Conservation (phyloP, 176 grass and related monocot species). For the Aegilops longissima region DNA sequence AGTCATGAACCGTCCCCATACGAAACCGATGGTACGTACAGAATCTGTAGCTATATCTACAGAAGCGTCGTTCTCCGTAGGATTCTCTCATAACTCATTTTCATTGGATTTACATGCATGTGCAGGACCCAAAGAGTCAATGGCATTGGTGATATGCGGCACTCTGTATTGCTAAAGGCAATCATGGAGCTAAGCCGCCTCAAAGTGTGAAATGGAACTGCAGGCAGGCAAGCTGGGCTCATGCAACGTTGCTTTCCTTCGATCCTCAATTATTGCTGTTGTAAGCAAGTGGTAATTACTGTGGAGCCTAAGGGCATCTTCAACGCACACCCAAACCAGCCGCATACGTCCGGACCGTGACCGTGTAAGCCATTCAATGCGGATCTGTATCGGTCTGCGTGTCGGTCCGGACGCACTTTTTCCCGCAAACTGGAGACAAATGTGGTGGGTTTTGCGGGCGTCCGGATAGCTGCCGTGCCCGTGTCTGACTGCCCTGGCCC, state of each 20-base stretch:
- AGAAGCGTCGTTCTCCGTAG: neutral
- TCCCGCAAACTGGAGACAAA: no score
- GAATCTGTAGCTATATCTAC: neutral
- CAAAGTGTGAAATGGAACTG: neutral
- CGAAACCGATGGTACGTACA: neutral
- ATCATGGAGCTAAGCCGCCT: neutral
- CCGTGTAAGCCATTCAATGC: no score
- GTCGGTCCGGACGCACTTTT: no score
- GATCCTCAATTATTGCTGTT: conserved; percentile 8
- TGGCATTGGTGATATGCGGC: neutral
- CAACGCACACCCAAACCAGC: no score
- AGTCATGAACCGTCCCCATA: neutral
- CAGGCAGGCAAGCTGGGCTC: neutral
- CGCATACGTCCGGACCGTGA: no score
- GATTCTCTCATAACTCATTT: neutral
- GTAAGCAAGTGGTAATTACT: neutral
- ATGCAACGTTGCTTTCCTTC: neutral
- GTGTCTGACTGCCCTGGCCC: no score
- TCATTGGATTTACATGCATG: neutral
- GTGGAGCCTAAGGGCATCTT: neutral
- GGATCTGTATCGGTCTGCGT: no score
- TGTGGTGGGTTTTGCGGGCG: no score
- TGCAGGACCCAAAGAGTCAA: neutral
- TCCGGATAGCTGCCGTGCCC: no score
- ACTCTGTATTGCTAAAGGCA: neutral